Conservation (phyloP, 345 rosid genomes). For the Pugionium dolabratum region DNA sequence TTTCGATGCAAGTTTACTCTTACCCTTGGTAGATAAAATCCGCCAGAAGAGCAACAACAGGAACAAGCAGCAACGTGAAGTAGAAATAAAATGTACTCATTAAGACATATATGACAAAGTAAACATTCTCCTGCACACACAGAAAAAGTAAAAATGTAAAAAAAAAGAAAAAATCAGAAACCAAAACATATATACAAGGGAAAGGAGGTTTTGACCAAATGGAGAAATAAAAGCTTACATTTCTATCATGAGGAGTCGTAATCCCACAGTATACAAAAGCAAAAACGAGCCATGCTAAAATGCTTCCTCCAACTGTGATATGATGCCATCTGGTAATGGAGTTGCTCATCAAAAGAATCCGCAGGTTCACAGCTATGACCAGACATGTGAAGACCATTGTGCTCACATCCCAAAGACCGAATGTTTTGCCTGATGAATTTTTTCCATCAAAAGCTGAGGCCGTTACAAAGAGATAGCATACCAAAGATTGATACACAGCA, state of each 20-base stretch:
- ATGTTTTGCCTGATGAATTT: conserved; percentile 74
- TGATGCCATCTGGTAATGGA: conserved; percentile 90
- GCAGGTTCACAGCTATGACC: conserved; percentile 85
- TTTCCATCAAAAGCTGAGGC: conserved; percentile 55
- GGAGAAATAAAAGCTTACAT: conserved; percentile 31
- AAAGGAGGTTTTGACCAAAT: neutral
- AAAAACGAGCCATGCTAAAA: conserved; percentile 78
- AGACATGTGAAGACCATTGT: conserved; percentile 93
- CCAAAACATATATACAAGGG: neutral
- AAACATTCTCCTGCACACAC: conserved; percentile 72
- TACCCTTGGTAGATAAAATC: conserved; percentile 93
- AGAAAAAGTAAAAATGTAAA: neutral
- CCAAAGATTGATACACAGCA: conserved; percentile 83
- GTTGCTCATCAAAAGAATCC: conserved; percentile 93
- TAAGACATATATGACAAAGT: conserved; percentile 73
- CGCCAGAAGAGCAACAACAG: conserved; percentile 74
- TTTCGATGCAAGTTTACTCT: neutral
- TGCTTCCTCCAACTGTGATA: conserved; percentile 88
- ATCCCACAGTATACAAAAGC: conserved; percentile 65
- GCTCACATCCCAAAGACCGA: conserved; percentile 97
- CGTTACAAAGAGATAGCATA: conserved; percentile 67
- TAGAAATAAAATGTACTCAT: conserved; percentile 95
- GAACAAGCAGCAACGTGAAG: conserved; percentile 71
- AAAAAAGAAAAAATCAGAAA: neutral
- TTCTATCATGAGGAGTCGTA: conserved; percentile 48